Evolutionary conservation across 2,329 filamentous ascomycete species (phyloP).

Genomic region (Iodosphaeria phyllophila): DNA sequence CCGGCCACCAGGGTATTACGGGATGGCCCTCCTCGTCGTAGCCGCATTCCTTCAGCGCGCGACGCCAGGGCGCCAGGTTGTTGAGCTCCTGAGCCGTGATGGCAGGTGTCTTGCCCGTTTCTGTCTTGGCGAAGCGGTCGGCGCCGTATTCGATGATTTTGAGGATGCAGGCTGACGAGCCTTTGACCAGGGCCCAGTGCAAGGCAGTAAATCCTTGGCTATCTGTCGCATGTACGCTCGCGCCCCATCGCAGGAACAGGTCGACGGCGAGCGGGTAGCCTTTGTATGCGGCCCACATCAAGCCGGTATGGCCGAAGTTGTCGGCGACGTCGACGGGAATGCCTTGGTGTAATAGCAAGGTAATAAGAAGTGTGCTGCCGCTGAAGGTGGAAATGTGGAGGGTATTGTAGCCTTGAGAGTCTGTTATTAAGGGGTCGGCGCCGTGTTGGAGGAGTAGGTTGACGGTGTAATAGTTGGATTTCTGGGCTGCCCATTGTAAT

Average conservation of each 20-base stretch:
- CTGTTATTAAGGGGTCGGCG: constrained; percentile 79
- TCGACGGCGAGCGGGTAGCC: constrained; percentile 86
- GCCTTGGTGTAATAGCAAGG: constrained; percentile 82
- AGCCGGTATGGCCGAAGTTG: constrained; percentile 72
- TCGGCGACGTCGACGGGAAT: constrained; percentile 87
- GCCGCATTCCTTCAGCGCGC: constrained; percentile 66
- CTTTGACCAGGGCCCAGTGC: constrained; percentile 94
- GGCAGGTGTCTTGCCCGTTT: constrained; percentile 76
- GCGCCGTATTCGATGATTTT: constrained; percentile 92
- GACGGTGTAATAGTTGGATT: constrained; percentile 92
- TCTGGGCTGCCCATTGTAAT: constrained; percentile 90
- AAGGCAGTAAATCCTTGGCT: constrained; percentile 87
- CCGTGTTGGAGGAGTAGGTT: constrained; percentile 81
- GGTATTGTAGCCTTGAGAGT: constrained; percentile 94
- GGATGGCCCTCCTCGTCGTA: constrained; percentile 64
- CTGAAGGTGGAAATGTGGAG: constrained; percentile 95
- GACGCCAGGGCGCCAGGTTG: constrained; percentile 62
- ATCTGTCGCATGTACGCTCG: constrained; percentile 76
- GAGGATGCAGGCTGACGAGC: constrained; percentile 71
- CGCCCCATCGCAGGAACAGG: constrained; percentile 83
- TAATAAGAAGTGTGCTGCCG: constrained; percentile 78
- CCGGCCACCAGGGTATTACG: constrained; percentile 50
- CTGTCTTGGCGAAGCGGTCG: constrained; percentile 78
- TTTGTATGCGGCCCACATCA: constrained; percentile 99
- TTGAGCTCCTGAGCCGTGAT: constrained; percentile 82